Conservation (phyloP, 352 stramenopile genomes). For the Phytophthora pisi region DNA sequence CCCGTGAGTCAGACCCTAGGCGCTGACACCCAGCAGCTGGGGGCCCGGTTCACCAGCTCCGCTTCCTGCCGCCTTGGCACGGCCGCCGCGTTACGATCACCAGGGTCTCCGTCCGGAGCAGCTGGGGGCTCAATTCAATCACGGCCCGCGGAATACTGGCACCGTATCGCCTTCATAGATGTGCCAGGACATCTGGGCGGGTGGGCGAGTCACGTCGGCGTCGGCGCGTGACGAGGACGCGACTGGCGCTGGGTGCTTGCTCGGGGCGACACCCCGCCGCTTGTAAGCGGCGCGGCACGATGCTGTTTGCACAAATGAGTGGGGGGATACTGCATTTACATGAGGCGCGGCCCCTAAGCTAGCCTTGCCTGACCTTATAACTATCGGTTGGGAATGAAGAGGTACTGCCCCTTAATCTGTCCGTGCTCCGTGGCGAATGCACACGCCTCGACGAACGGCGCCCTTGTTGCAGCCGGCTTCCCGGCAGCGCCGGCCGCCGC, state of each 20-base stretch:
- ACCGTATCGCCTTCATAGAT: conserved; percentile 26
- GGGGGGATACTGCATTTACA: conserved; percentile 32
- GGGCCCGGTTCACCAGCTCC: not conserved
- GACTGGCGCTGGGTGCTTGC: not conserved
- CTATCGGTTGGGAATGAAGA: conserved; percentile 1
- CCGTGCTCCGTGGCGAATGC: conserved; percentile 68
- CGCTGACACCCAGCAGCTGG: not conserved
- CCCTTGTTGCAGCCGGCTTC: conserved; percentile 69
- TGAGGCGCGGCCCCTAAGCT: conserved; percentile 25
- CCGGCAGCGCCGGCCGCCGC: conserved; percentile 62
- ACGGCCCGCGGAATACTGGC: conserved; percentile 19
- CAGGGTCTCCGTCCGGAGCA: conserved; percentile 9
- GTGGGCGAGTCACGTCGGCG: no score
- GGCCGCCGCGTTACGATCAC: not conserved
- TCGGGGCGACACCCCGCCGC: not conserved
- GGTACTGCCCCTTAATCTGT: conserved; percentile 27
- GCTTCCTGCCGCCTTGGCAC: not conserved
- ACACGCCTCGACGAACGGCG: conserved; percentile 71
- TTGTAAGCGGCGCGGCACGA: not conserved
- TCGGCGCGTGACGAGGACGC: not conserved
- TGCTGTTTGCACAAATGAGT: no score
- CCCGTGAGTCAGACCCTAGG: not conserved
- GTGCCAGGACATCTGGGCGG: conserved; percentile 9
- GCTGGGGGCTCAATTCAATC: conserved; percentile 13
- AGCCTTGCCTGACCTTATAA: conserved; percentile 24